Base-by-base conservation (phyloP, 2,329 filamentous ascomycete genomes). In the Fusarium solani-melongenae region DNA sequence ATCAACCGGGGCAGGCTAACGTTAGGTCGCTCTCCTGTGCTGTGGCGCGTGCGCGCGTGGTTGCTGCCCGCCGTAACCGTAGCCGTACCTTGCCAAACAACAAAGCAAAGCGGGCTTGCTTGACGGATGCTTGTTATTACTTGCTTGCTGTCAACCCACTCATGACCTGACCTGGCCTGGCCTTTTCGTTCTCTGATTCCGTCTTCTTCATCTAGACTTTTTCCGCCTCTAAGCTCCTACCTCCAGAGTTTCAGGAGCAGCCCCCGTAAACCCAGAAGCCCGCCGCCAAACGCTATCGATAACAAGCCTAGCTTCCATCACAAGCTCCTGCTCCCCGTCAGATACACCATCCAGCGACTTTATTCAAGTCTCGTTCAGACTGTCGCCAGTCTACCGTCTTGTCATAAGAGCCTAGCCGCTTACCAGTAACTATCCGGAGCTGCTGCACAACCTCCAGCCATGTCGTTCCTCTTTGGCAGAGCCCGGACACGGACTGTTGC, bases 381-480 rank as follows among this genome's bases (percentile, higher is more conserved):
- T 33, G 31, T 61, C 39, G 31, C 39, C 56, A 33, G 41, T 57
- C 46, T 38, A 44, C 34, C 44, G n/a, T 20, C 51, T 53, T 39
- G 10, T 39, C 41, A 36, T 34, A 59, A 49, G 36, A 20, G 31
- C 27, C 38, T 20, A 62, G 11, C 24, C 34, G 31, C 22, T 24
- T 38, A n/a, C 36, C 27, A 31, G 34, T 33, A 44, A 53, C 59
- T 38, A 36, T n/a, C 29, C 33, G 27, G 51, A 39, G 17, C 44
- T 53, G 20, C 39, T 36, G 51, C 62, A 66, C 58, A 55, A 41
- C 41, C 57, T 55, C 31, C 34, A 66, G 31, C 49, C 55, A 88
- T 88, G 87, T 88, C 88, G 34, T 90, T 90, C 78, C 81, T 90
- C 56, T 90, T 90, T 72, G 87, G 87, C 67, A 84, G 88, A 77